phyloP scores from a whole-genome alignment of 371 early-diverging fungal genomes.

The Dinochytrium kinnereticum region DNA sequence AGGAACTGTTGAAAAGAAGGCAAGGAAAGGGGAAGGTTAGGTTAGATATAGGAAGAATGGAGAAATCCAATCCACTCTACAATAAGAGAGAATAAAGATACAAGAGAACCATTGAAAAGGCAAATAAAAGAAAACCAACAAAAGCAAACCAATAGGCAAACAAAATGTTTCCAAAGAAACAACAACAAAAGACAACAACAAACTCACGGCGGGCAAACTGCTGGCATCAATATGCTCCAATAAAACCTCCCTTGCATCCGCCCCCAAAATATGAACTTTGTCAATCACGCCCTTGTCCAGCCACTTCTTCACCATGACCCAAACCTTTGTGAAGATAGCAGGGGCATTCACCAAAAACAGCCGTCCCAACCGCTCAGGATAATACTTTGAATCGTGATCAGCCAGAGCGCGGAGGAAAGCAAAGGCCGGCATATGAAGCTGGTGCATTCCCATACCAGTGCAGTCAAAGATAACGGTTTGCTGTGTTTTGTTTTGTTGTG shows the following conservation, averaged over 20 bases:
- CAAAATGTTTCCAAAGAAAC: neutral
- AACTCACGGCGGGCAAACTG: constrained; percentile 62
- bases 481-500: too few species aligned
- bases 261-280: constrained; percentile 79
- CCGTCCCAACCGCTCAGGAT: constrained; percentile 81
- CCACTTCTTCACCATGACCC: constrained; percentile 82
- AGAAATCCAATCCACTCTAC: too few species aligned
- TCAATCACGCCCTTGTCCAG: constrained; percentile 81
- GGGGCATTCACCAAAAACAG: constrained; percentile 86
- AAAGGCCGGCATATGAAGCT: constrained; percentile 79
- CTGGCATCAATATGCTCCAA: constrained; percentile 76
- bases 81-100: too few species aligned
- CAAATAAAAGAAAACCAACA: too few species aligned
- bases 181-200: neutral
- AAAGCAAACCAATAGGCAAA: neutral
- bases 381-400: constrained; percentile 81
- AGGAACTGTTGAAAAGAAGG: constrained; percentile 50
- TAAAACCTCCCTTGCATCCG: constrained; percentile 67
- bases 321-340: constrained; percentile 77
- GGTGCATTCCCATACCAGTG: constrained; percentile 76
- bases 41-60: constrained; percentile 5
- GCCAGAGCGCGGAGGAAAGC: constrained; percentile 73
- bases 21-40: too few species aligned
- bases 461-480: constrained; percentile 86
- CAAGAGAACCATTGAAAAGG: too few species aligned